Evolutionary conservation across 2,329 filamentous ascomycete species (phyloP), one percentile per base, ranked within the genome.

Genomic region (Microdochium paspali): DNA sequence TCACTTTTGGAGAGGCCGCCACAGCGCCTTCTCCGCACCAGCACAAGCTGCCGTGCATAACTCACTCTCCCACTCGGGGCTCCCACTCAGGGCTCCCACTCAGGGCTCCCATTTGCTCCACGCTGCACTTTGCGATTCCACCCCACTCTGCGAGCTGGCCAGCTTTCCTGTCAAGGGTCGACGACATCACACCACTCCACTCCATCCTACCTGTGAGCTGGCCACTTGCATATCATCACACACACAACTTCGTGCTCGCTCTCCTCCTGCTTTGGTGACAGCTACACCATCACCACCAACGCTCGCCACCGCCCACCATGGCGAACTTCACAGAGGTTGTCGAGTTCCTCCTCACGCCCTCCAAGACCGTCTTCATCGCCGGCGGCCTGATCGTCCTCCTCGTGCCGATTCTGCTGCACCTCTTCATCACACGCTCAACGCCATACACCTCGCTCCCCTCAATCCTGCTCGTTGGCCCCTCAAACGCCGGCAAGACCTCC

Each of bases 401-500:
- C 47, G 71, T 87, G 24, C 93, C 93, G 20, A 60, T 95, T 46
- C 61, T 95, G 47, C 73, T 96, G 44, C 93, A 97, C 70, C 64
- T 79, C 49, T 70, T 85, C 61, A 77, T 95, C 61, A 82, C 89
- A 64, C 78, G 77, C 47, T 74, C 79, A 45, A 77, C 77, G 32
- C 76, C 82, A 13, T 83, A 85, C 58, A 79, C 79, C 31, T 75
- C 73, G 13, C 77, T 86, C 24, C 89, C 91, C 45, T 85, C 84
- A 7, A 81, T 97, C 51, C 72, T 96, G 10, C 77, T 95, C 40
- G 64, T 90, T 44, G 93, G 93, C 1, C 89, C 91, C 15, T 83
- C 84, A 48, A 86, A 84, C 53, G 78, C 81, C 45, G 93, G 93
- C 59, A 98, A 97, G 72, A 97, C 93, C 0, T 79, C 87, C 9